Base-by-base conservation (phyloP, 345 rosid genomes). In the Sisymbrium irio region DNA sequence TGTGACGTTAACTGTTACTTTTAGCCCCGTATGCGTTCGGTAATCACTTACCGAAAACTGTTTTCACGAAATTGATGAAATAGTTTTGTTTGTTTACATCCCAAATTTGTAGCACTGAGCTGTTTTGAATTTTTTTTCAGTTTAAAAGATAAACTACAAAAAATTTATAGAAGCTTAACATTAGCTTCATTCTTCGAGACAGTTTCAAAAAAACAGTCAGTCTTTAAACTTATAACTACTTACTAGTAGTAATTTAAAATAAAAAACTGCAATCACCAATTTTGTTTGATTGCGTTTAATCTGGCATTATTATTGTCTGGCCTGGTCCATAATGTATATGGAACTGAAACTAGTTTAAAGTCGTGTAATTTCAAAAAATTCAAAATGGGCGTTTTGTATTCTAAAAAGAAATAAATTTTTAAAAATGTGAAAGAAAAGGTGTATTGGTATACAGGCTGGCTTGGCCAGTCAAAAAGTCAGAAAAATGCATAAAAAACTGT, bases 391-490 rank as follows among this genome's bases (percentile, higher is more conserved):
- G 50, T 66, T 57, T 45, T 18, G 15, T 45, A 18, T 25, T 7
- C 1, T 3, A 2, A 14, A 25, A 50, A n/a, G n/a, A 41, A 66
- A 44, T 66, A 65, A 49, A n/a, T n/a, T 3, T 47, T 47, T 64
- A 55, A 67, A 33, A 61, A 58, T 28, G 13, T 28, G 19, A 65
- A 42, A 60, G 70, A 49, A 72, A 73, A 64, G 20, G 57, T 55
- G 22, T 32, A 63, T 63, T 85, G 91, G 41, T 4, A 7, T 73
- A 85, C 96, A 89, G 92, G 81, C 89, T 89, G 89, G 92, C 83
- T 25, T 66, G 59, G 57, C 55, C 80, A 54, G 88, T 87, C 88
- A 87, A 87, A 87, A 85, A 77, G 69, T 72, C 67, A 67, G 58
- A 67, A 73, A 73, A 67, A 49, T 42, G 79, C 79, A 49, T 49